Conservation (phyloP, 345 rosid genomes). For the Stellera chamaejasme region DNA sequence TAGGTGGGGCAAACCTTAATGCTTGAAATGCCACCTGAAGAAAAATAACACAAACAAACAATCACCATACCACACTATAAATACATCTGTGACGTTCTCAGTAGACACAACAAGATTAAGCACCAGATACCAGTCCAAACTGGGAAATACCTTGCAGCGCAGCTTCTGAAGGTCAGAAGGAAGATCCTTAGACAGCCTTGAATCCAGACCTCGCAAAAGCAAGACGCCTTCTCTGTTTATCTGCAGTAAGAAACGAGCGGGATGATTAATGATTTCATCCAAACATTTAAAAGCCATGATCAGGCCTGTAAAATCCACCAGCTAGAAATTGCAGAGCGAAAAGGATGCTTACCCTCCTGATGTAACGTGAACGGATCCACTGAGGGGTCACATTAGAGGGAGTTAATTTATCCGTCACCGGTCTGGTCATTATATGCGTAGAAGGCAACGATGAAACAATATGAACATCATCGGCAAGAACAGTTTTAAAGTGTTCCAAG, state of each 20-base stretch:
- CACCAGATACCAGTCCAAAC: background rate
- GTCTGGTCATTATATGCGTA: conserved; percentile 74
- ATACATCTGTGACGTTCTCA: background rate
- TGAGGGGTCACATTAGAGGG: conserved; percentile 72
- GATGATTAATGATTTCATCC: background rate
- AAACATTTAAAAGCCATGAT: background rate
- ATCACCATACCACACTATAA: background rate
- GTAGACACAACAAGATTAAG: background rate
- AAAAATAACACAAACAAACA: conserved; percentile 2
- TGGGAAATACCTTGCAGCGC: conserved; percentile 68
- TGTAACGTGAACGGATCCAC: conserved; percentile 92
- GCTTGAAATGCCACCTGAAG: conserved; percentile 86
- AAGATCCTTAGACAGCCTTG: conserved; percentile 88
- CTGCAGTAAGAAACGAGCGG: conserved; percentile 31
- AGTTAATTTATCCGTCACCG: conserved; percentile 75
- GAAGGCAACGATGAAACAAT: conserved; percentile 80
- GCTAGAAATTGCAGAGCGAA: background rate
- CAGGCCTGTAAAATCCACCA: background rate
- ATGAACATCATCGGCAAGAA: conserved; percentile 70
- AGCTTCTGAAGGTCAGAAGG: conserved; percentile 93
- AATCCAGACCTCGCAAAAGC: conserved; percentile 85
- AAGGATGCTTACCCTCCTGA: conserved; percentile 46
- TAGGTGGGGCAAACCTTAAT: conserved; percentile 53
- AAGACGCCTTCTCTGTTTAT: conserved; percentile 79
- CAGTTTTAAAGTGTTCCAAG: conserved; percentile 76